Conservation (phyloP, 2,329 filamentous ascomycete species). For the Talaromyces amestolkiae region DNA sequence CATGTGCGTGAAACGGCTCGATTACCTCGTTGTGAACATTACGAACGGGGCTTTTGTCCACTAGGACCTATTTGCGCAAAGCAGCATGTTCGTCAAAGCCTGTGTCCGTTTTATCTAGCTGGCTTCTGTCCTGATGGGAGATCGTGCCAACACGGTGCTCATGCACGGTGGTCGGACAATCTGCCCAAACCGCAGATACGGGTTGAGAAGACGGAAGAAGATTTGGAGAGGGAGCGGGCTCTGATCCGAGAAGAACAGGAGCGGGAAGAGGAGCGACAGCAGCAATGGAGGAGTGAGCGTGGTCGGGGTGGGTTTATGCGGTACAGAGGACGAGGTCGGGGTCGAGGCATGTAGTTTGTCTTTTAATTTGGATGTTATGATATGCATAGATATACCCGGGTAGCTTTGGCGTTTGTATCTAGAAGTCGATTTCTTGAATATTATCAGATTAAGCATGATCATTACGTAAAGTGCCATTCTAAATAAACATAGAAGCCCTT, state of each 20-base stretch:
- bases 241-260: conserved; percentile 61
- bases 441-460: background rate
- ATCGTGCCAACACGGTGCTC: conserved; percentile 74
- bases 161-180: conserved; percentile 73
- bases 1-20: conserved; percentile 82
- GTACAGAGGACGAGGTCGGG: conserved; percentile 48
- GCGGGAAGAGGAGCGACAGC: conserved; percentile 53
- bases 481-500: background rate
- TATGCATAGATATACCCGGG: conserved; percentile 7
- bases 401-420: conserved; percentile 10
- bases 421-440: background rate
- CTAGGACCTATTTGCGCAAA: conserved; percentile 83
- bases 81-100: conserved; percentile 76
- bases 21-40: conserved; percentile 79
- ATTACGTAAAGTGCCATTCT: background rate
- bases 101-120: conserved; percentile 84
- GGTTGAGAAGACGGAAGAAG: conserved; percentile 71
- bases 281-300: conserved; percentile 54
- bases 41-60: conserved; percentile 91
- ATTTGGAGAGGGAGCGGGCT: conserved; percentile 58
- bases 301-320: conserved; percentile 49
- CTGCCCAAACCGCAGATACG: conserved; percentile 58
- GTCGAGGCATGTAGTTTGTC: conserved; percentile 13
- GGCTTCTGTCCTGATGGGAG: conserved; percentile 89
- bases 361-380: background rate